Conservation (phyloP, 2,329 filamentous ascomycete genomes). For the Cylindrodendrum hubeiense region DNA sequence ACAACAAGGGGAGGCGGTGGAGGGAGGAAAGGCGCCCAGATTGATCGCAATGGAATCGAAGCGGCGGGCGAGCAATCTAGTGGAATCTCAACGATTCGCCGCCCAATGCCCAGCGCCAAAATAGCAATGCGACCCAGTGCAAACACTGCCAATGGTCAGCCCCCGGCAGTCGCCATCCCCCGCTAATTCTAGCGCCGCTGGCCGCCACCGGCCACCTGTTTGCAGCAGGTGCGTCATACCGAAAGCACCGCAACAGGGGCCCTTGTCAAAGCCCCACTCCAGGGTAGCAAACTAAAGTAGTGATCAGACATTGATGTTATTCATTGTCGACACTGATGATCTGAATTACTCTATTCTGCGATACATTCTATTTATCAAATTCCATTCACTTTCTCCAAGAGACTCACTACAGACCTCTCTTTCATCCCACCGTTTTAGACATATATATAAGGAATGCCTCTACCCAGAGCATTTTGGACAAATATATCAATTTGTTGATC, state of each 20-base stretch:
- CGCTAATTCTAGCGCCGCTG: background rate
- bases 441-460: no score
- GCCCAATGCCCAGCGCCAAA: slow-evolving; percentile 17
- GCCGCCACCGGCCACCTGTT: slow-evolving; percentile 12
- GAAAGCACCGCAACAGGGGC: slow-evolving; percentile 1
- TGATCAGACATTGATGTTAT: background rate
- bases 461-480: background rate
- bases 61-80: slow-evolving; percentile 3
- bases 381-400: background rate
- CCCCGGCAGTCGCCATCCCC: background rate
- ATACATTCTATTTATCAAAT: background rate
- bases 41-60: background rate
- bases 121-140: slow-evolving; percentile 20
- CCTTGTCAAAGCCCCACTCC: background rate
- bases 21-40: background rate
- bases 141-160: slow-evolving; percentile 21
- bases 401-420: background rate
- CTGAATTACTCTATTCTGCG: background rate
- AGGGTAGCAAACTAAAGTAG: slow-evolving; percentile 3
- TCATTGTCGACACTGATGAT: background rate
- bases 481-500: background rate
- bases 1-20: background rate
- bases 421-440: no score
- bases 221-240: slow-evolving; percentile 22
- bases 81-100: background rate